These are phyloP conservation scores for Diophrys appendiculata DNA, from an alignment of 73 alveolate genomes.

Conservation along the genomic window DNA sequence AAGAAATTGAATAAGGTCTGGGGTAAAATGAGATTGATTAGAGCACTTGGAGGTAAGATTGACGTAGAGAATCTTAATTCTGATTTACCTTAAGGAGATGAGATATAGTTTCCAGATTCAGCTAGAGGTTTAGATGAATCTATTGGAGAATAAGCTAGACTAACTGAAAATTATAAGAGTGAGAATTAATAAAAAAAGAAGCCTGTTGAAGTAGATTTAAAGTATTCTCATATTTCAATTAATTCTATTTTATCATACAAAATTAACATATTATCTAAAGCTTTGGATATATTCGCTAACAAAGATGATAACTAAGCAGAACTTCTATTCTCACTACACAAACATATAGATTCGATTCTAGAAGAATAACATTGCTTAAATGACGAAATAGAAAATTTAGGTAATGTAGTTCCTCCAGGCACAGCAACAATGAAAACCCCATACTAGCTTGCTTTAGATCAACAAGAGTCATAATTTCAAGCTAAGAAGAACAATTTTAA, in stretches of 20 bases:
- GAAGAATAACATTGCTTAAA: background rate
- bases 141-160: background rate
- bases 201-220: background rate
- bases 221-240: background rate
- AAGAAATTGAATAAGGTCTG: background rate
- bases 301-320: constrained; percentile 8
- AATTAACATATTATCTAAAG: background rate
- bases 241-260: background rate
- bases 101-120: background rate
- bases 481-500: background rate
- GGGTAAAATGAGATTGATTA: background rate
- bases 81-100: background rate
- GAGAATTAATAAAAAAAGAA: background rate
- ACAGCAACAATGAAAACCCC: background rate
- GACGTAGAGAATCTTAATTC: background rate
- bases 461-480: background rate
- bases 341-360: background rate
- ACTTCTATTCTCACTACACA: background rate
- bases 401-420: background rate
- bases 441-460: background rate
- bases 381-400: background rate
- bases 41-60: background rate
- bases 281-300: constrained; percentile 3
- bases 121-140: background rate
- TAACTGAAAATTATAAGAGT: background rate